Base-by-base conservation (phyloP, 2,329 filamentous ascomycete genomes). In the Bisporella sp. region DNA sequence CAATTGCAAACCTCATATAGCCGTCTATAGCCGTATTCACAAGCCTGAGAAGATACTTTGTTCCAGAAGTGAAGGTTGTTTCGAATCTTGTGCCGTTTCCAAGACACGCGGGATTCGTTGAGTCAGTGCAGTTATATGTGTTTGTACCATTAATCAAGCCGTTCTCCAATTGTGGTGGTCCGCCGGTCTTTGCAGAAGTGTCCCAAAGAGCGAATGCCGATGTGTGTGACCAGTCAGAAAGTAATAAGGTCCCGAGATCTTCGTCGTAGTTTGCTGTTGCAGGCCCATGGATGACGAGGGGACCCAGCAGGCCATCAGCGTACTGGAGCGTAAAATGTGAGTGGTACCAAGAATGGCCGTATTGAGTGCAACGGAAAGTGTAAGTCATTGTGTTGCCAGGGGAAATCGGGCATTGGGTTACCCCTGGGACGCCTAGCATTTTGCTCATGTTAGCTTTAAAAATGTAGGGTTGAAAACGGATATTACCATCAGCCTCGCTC, bases 251-350 rank as follows among this genome's bases (percentile, higher is more conserved):
- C n/a, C 63, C 62, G 21, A 62, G 50, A 50, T 66, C 63, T 11
- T 59, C 54, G 50, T 87, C 82, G 56, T 84, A 84, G 62, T 81
- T 72, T 66, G 4, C 75, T 71, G 3, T 78, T 70, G 58, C 56
- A 1, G 81, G 81, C 0, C 81, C 81, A 47, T 82, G 72, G 58
- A 84, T 79, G 32, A 83, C 65, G 28, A 86, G 75, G 2, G 72
- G 73, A 0, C 82, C 82, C 41, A 76, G 70, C 0, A 83, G 66
- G 1, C 41, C 41, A 43, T 43, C 41, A 2, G 21, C 21, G 9
- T 12, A 11, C 21, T 43, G 41, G 21, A 43, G 9, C 8, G 9
- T 43, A 2, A 43, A 43, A 21, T 43, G 41, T 2, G 41, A 43
- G 41, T 43, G 41, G 21, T 43, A 43, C 21, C 41, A 43, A 43